Evolutionary conservation across 768 basidiomycete genomes (phyloP).

Genomic region (Boletellus ananiceps): DNA sequence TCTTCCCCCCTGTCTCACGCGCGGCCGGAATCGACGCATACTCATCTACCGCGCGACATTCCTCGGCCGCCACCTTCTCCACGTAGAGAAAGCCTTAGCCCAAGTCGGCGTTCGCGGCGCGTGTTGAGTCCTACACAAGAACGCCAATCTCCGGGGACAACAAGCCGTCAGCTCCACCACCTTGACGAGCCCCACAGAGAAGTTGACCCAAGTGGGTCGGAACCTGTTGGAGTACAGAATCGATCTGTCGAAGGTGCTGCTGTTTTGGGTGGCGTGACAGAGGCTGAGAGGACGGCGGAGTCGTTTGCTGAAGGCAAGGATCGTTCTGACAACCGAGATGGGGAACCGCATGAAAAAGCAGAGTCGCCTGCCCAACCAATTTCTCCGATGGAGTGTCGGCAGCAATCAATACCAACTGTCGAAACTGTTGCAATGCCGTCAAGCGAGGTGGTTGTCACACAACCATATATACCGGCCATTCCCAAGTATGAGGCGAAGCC

Average conservation of each 20-base stretch:
- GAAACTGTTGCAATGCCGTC: constrained; percentile 15
- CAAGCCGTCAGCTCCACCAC: neutral
- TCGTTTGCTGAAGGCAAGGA: constrained; percentile 13
- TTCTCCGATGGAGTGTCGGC: constrained; percentile 8
- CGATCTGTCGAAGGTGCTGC: neutral
- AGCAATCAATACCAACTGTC: constrained; percentile 1
- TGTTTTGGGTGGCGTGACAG: constrained; percentile 1
- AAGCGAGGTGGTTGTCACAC: constrained; percentile 20
- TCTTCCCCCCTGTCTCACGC: constrained; percentile 16
- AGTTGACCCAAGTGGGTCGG: neutral
- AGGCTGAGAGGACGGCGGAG: constrained; percentile 8
- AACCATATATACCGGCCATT: constrained; percentile 31
- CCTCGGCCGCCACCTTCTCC: constrained; percentile 11
- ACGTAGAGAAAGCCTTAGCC: constrained; percentile 12
- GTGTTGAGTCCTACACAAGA: constrained; percentile 13
- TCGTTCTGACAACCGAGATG: constrained; percentile 12
- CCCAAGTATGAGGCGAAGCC: constrained; percentile 27
- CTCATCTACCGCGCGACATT: constrained; percentile 7
- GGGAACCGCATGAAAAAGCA: constrained; percentile 16
- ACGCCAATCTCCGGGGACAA: constrained; percentile 1
- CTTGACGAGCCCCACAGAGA: constrained; percentile 2
- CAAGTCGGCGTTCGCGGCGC: constrained; percentile 3
- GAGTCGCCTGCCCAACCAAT: constrained; percentile 15
- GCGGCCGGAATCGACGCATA: constrained; percentile 12
- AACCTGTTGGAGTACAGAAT: constrained; percentile 2